Evolutionary conservation across 1,139 yeast genomes (phyloP).

Genomic region (Nakaseomyces uthaithaninus): DNA sequence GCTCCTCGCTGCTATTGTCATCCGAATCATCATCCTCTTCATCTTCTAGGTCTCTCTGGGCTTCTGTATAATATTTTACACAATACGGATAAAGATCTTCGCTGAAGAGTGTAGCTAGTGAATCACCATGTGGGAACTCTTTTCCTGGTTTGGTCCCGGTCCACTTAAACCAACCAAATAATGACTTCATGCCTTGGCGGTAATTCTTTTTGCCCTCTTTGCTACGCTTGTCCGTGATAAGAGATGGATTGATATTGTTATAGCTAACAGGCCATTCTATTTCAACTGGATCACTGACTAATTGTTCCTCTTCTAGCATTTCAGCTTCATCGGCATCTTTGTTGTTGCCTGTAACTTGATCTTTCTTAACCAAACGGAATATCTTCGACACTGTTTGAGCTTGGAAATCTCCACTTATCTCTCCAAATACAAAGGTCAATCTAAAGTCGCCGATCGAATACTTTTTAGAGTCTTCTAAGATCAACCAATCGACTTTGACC

Average conservation of each 20-base stretch:
- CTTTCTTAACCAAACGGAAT: slow-evolving; percentile 38
- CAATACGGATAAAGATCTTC: slow-evolving; percentile 69
- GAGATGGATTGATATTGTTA: slow-evolving; percentile 44
- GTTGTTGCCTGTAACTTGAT: slow-evolving; percentile 11
- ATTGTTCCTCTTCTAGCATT: slow-evolving; percentile 41
- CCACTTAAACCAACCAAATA: slow-evolving; percentile 71
- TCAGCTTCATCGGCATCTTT: slow-evolving; percentile 35
- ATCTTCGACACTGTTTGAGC: slow-evolving; percentile 48
- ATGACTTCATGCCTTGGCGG: slow-evolving; percentile 62
- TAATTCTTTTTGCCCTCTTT: slow-evolving; percentile 52
- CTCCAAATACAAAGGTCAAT: slow-evolving; percentile 46
- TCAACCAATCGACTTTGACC: slow-evolving; percentile 43
- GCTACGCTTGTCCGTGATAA: slow-evolving; percentile 39
- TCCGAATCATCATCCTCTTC: slow-evolving; percentile 28
- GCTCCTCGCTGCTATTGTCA: slow-evolving; percentile 8
- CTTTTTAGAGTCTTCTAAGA: background rate
- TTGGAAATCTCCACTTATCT: slow-evolving; percentile 36
- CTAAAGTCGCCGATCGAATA: slow-evolving; percentile 37
- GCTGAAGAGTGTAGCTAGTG: slow-evolving; percentile 50
- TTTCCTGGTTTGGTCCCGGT: slow-evolving; percentile 66
- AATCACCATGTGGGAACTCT: slow-evolving; percentile 66
- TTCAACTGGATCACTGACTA: slow-evolving; percentile 43
- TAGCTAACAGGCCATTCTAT: slow-evolving; percentile 56
- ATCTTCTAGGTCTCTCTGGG: slow-evolving; percentile 46
- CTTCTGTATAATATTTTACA: slow-evolving; percentile 63